Base-by-base conservation (phyloP, 163 green algal genomes). In the Scenedesmus sp. region DNA sequence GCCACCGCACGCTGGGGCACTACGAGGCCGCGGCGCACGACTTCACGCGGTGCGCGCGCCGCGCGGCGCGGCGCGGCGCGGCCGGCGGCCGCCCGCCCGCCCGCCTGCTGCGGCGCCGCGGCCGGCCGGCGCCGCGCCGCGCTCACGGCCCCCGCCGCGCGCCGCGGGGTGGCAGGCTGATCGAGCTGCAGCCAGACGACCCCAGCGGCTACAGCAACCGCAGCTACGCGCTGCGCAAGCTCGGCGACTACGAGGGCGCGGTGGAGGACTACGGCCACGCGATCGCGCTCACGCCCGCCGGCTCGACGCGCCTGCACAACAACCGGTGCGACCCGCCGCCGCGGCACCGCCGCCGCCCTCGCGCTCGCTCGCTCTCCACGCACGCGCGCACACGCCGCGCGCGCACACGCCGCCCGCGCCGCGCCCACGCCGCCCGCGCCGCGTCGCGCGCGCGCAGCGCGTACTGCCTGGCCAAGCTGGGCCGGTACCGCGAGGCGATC, bases 401-500 rank as follows among this genome's bases (percentile, higher is more conserved):
- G n/a, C n/a, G n/a, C n/a, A n/a, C n/a, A n/a, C n/a, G n/a, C n/a
- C n/a, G n/a, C n/a, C n/a, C n/a, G n/a, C n/a, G n/a, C n/a, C n/a
- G n/a, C n/a, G n/a, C n/a, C n/a, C n/a, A n/a, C n/a, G n/a, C n/a
- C n/a, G n/a, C n/a, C n/a, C n/a, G n/a, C n/a, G n/a, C n/a, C n/a
- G 28, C 50, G 34, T 70, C 20, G 71, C 88, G 45, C 81, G 71
- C 88, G 82, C 66, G 89, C 76, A 85, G 89, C 18, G 92, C 86
- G 4, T 96, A 95, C 83, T 96, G 92, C 83, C 81, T 89, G 34
- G 92, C 92, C 63, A 93, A 90, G 67, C 60, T 96, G n/a, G 90
- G 85, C 2, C 77, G 76, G 28, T 96, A 89, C 65, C 56, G 73
- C 4, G 87, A 92, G 47, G 91, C 92, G 0, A 78, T 94, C 26